Percentiles rank a stretch among this genome's conserved stretches.
These are phyloP conservation scores for Silene noctiflora DNA, from an alignment of 179 eudicot species.

Conservation along the genomic window DNA sequence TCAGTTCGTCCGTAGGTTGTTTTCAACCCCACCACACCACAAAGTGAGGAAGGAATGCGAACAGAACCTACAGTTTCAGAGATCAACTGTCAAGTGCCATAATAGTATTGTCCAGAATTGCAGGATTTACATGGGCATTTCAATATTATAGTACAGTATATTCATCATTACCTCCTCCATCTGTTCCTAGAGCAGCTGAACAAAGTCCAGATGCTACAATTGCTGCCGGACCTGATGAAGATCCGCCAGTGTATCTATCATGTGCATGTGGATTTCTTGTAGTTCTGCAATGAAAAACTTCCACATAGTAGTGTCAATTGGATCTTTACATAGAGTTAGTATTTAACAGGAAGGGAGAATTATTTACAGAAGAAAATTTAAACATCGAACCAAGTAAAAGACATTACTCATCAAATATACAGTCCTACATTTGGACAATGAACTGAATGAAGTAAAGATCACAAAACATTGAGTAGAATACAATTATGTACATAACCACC, in stretches of 20 bases:
- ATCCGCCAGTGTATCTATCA: slow-evolving; percentile 92
- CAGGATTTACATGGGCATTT: slow-evolving; percentile 6
- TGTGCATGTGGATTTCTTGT: slow-evolving; percentile 91
- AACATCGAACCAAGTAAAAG: neutral
- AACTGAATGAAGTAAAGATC: neutral
- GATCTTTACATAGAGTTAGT: neutral
- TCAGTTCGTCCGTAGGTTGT: slow-evolving; percentile 86
- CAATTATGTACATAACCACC: neutral
- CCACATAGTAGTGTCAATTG: neutral
- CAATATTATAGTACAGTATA: slow-evolving; percentile 7
- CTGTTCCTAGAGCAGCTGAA: slow-evolving; percentile 94
- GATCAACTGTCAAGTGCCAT: slow-evolving; percentile 17
- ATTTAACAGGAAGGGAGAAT: neutral
- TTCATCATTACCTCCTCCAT: slow-evolving; percentile 83
- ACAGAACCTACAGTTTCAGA: slow-evolving; percentile 64
- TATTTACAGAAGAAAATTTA: neutral
- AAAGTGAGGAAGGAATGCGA: slow-evolving; percentile 95
- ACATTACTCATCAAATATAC: neutral
- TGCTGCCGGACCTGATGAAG: slow-evolving; percentile 98
- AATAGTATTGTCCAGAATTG: slow-evolving; percentile 12
- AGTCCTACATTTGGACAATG: neutral
- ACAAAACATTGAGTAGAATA: neutral
- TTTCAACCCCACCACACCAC: slow-evolving; percentile 94
- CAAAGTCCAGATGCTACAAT: slow-evolving; percentile 92
- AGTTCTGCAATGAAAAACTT: slow-evolving; percentile 49